Evolutionary conservation across 1,284 basidiomycete species (phyloP), one percentile per base, ranked within the genome.

Genomic region (Ceratobasidium sp.): DNA sequence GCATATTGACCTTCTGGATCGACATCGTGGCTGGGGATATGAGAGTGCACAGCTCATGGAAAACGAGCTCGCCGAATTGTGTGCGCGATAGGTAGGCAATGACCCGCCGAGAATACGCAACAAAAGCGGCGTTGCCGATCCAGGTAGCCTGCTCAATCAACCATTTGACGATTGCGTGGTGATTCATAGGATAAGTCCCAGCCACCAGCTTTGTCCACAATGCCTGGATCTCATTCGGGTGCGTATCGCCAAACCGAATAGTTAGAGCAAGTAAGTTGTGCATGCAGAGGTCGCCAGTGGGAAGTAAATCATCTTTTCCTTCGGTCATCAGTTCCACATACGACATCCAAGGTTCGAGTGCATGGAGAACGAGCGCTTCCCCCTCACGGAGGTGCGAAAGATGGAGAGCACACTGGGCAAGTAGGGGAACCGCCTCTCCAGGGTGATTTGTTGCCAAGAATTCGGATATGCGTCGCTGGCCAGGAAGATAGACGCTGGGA

Each of bases 91-190:
- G 84, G 75, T 89, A 95, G 0, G 94, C 91, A 33, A 96, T 87
- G 63, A 96, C 88, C 75, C 90, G 90, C 62, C 92, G 88, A 0
- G 92, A 92, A 77, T 92, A 92, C 60, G 83, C 84, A 72, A 96
- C 86, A 78, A 94, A 96, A 11, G 88, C 85, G 3, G 86, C 85
- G 75, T 87, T 94, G 36, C 92, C 89, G 53, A 95, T 89, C 80
- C 91, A 92, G 71, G 92, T 88, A 0, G 92, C 92, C 77, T 97
- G 93, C 75, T 95, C 92, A 54, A 97, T 84, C 3, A 97, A 82
- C 80, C 95, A 97, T 56, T 90, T 87, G 69, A 93, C 84, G 23
- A 95, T 85, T 0, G 92, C 92, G 74, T 90, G 90, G 0, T 91
- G 92, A 76, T 95, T 95, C 16, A 85, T 83, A 72, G 88, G 84